Evolutionary conservation across 371 early-diverging fungal species (phyloP), one percentile per base, ranked within the genome.

Genomic region (Batkoa obscura): DNA sequence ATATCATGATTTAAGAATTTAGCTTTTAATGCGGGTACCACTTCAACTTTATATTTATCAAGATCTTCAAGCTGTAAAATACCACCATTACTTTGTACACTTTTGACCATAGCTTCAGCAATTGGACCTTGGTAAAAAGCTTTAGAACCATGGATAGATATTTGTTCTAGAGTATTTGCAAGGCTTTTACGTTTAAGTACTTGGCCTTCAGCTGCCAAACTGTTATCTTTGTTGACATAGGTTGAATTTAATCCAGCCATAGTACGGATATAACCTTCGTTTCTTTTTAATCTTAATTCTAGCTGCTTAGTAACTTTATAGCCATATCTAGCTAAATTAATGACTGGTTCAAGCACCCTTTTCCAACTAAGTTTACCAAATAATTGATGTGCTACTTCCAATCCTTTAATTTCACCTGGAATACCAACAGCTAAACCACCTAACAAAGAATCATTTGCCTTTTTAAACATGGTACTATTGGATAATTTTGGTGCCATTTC

Each of bases 121-220:
- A 99, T 84, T 34, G 64, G 58, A 33, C 97, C 96, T 49, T 62
- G 68, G 65, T 98, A 98, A 68, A 99, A 99, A 6, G 71, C 79
- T 59, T 77, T 65, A 0, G 87, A 69, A 0, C 98, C 99, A 46
- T 91, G 62, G n/a, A 68, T 62, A 0, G 90, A 81, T 45, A 99
- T 72, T 2, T 54, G 65, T 60, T 83, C 75, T 37, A 99, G 68
- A 0, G 99, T 94, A 43, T 75, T 59, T 0, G 90, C 95, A 12
- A 84, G 73, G 30, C 70, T 79, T 10, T 73, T 66, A 3, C 97
- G 72, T 43, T 69, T 69, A 50, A 98, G 72, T 9, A 69, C 59
- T 13, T 92, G 86, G 2, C 94, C 94, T 58, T 73, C 72, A 45
- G 59, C 59, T 2, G 81, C 62, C 0, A 83, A 58, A 10, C 43